Base-by-base conservation (phyloP, 441 rosid genomes). In the Rhodomyrtus psidioides region DNA sequence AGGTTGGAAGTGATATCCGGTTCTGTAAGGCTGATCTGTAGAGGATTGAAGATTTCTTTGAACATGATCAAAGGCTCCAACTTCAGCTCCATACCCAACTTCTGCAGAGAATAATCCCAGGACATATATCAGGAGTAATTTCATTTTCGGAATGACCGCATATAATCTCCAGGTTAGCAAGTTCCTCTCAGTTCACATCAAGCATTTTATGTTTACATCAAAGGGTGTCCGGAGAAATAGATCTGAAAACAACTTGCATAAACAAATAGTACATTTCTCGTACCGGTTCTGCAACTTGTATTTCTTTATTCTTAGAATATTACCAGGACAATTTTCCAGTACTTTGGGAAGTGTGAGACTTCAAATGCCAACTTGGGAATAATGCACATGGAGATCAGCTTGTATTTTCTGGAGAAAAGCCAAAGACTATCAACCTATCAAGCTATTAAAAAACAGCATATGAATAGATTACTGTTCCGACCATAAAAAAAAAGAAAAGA, bases 1-100 rank as follows among this genome's bases (percentile, higher is more conserved):
- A 28, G 98, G 97, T 82, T 96, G 99, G 70, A 96, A 96, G 89
- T 96, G 98, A 57, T 87, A 96, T 57, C 89, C 93, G 82, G 98
- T 94, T 85, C 98, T 92, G 85, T 95, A 95, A 27, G 95, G 95
- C 86, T 94, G 96, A 59, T 46, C n/a, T 23, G 51, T 55, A 28
- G 76, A 4, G 26, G 79, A 65, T 34, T 34, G 79, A 65, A 39
- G n/a, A 34, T 34, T 34, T 65, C 46, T 65, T 65, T 19, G 79
- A 65, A 65, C 79, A 34, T 10, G 49, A 65, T 65, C 79, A 34
- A 70, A 70, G 79, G 39, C 79, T 70, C n/a, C 79, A 70, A 70
- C 79, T 70, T 70, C 49, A 21, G 79, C 79, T 70, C 49, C n/a
- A 70, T 70, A 19, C 39, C 79, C 79, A 70, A 39, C 46, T 65